Evolutionary conservation across 23 red algal species (phyloP), one percentile per base, ranked within the genome.

Genomic region (Pyropia yezoensis): DNA sequence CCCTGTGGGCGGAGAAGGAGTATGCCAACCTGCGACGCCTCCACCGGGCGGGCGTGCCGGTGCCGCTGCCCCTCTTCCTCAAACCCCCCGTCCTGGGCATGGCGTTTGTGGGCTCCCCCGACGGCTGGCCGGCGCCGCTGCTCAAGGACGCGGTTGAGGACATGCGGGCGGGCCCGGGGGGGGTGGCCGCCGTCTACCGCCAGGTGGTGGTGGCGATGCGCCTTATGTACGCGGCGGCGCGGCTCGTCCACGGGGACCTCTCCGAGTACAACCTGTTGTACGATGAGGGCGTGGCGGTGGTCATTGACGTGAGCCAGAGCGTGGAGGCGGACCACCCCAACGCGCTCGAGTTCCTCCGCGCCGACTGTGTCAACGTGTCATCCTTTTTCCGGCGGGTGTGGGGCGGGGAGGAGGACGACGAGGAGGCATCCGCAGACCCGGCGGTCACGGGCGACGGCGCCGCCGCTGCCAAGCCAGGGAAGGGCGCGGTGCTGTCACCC

Each of bases 1-100:
- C 76, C 32, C 55, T 90, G 28, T 96, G 92, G 92, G 81, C 92
- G 27, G 92, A 96, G 76, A 96, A 96, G 79, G 92, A 96, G 63
- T 96, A 85, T 59, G 67, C 85, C 18, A 96, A 96, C 62, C 86
- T 89, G 70, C 59, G 70, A 9, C 84, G 92, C n/a, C 54, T 96
- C 64, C 66, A 66, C 24, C 69, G 75, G 26, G 77, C 77, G 17
- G 84, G 78, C 30, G 62, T 96, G 26, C 69, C 81, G 3, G 67
- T 73, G 11, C 92, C 92, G 4, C 50, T 64, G 45, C 84, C 92
- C 1, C 64, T 90, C 17, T 52, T 87, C 50, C 49, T 96, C 7
- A 78, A 83, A 17, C 65, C 73, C n/a, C 79, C 79, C n/a, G 78
- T 96, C 17, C 64, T 96, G 16, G 57, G 90, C 49, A 96, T 96